Base-by-base conservation (phyloP, 257 asterid species). In the Ehretia macrophylla region DNA sequence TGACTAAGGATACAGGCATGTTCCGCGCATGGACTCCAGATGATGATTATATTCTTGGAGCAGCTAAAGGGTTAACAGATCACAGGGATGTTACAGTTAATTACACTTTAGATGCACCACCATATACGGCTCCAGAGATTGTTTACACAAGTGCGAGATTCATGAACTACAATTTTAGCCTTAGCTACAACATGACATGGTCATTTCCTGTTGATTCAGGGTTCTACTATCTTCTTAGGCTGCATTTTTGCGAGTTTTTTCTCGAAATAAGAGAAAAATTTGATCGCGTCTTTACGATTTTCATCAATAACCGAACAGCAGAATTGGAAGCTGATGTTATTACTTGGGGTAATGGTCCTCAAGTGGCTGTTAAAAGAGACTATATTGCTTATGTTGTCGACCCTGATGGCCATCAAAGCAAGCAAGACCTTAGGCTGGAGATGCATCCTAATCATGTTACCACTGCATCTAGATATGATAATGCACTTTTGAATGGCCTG, bases 221-320 rank as follows among this genome's bases (percentile, higher is more conserved):
- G 32, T 83, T 78, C 56, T 0, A 1, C 8, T 81, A 83, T 48
- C 64, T 85, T 20, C 62, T 83, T 19, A 66, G 92, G 35, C 61
- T 83, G 71, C 86, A 86, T 67, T 86, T 81, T 27, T 83, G 89
- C 32, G 83, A 81, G 76, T 0, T 75, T 17, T 38, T 4, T 56
- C 46, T 5, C 22, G 62, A 57, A 0, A 45, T 81, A 3, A 39
- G 40, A 0, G 0, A 10, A 20, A 17, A 3, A 0, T 42, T 56
- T 21, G 49, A 71, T 5, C 53, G 79, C 65, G 68, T 58, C 44
- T 83, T 85, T 21, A 20, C 53, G 0, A 70, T 83, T 38, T 20
- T n/a, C 1, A 54, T 86, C 20, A 21, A 64, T 14, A 56, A 73
- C 27, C 48, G 51, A 52, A 77, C 14, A 4, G 84, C 52, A 2